Percentiles rank a stretch among this genome's conserved stretches.
These are phyloP conservation scores for Ophiostoma piceae DNA, from an alignment of 2,329 filamentous ascomycete species.

Conservation along the genomic window DNA sequence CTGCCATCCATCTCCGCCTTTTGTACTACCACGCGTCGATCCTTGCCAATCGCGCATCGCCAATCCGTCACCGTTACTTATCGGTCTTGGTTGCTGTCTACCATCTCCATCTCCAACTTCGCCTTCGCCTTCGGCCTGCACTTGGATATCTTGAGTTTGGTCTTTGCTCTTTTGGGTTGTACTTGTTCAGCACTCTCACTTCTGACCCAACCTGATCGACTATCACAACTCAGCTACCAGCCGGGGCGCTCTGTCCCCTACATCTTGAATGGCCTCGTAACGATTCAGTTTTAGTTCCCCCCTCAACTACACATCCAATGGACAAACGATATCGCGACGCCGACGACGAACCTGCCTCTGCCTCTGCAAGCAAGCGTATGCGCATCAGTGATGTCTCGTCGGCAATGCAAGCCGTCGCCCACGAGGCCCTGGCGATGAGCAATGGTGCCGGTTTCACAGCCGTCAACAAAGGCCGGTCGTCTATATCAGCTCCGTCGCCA, in stretches of 20 bases:
- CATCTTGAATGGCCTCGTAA: slow-evolving; percentile 1
- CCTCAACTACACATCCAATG: slow-evolving; percentile 18
- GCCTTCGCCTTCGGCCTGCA: background rate
- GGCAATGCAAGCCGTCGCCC: slow-evolving; percentile 24
- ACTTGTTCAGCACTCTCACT: background rate
- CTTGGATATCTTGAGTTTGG: background rate
- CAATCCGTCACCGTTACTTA: background rate
- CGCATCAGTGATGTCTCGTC: slow-evolving; percentile 19
- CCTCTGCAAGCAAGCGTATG: slow-evolving; percentile 23
- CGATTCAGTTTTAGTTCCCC: no score
- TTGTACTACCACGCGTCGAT: background rate
- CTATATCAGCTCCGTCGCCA: background rate
- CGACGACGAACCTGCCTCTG: slow-evolving; percentile 21
- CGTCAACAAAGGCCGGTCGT: slow-evolving; percentile 16
- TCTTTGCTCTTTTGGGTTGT: background rate
- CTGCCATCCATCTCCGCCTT: slow-evolving; percentile 9
- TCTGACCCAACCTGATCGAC: background rate
- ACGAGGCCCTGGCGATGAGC: slow-evolving; percentile 24
- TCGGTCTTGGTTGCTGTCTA: background rate
- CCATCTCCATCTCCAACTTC: background rate
- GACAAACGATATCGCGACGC: slow-evolving; percentile 25
- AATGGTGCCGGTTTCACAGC: slow-evolving; percentile 15
- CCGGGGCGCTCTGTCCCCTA: background rate
- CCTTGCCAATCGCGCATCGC: slow-evolving; percentile 2
- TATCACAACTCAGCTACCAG: background rate